Percentiles rank a stretch among this genome's conserved stretches.
phyloP scores from a whole-genome alignment of 164 flowering plant species.

The Platanus orientalis region DNA sequence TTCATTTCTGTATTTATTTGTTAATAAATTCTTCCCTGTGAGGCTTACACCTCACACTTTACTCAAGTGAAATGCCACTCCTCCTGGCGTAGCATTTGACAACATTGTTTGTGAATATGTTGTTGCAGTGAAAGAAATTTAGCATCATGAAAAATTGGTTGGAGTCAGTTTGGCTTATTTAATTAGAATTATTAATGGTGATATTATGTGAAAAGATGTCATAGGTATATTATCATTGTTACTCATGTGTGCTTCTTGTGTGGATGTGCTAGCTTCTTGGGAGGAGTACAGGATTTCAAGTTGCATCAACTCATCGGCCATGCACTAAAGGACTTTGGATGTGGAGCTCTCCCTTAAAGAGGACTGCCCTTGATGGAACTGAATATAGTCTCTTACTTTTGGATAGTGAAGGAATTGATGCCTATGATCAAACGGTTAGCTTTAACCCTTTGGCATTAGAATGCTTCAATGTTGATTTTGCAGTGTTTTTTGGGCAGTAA shows the following conservation, averaged over 20 bases:
- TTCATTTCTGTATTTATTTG: no score
- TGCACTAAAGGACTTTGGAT: slow-evolving; percentile 99
- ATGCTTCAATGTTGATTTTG: not conserved
- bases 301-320: slow-evolving; percentile 93
- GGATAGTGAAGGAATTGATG: slow-evolving; percentile 99
- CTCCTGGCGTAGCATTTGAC: no score
- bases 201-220: not conserved
- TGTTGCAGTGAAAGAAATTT: not conserved
- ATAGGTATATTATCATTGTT: not conserved
- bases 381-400: slow-evolving; percentile 86
- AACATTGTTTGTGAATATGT: no score
- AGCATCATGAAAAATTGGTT: not conserved
- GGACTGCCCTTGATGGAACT: slow-evolving; percentile 94
- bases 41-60: no score
- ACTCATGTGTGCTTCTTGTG: slow-evolving; percentile 3
- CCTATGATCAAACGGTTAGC: slow-evolving; percentile 96
- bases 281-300: slow-evolving; percentile 95
- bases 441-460: not conserved
- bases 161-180: not conserved
- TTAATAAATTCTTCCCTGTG: no score
- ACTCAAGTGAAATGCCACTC: no score
- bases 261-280: slow-evolving; percentile 78
- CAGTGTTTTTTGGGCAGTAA: not conserved
- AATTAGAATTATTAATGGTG: not conserved
- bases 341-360: slow-evolving; percentile 94